These are phyloP conservation scores for Tetrahymena malaccensis DNA, from an alignment of 73 alveolate species.

Conservation along the genomic window DNA sequence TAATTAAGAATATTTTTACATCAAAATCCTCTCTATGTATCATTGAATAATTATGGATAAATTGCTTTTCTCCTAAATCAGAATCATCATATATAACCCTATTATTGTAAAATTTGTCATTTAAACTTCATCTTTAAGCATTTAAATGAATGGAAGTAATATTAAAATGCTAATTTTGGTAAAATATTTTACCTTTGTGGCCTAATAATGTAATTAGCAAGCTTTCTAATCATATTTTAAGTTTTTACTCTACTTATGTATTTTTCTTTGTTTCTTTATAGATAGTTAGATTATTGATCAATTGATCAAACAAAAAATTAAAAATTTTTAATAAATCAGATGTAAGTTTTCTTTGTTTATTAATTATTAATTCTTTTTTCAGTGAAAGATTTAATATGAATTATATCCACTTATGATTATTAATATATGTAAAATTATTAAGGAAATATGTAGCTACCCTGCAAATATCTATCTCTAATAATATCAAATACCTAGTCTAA, in stretches of 20 bases:
- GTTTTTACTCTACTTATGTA: not conserved
- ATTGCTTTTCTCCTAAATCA: not conserved
- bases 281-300: not conserved
- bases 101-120: not conserved
- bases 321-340: not conserved
- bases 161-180: not conserved
- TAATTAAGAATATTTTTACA: not conserved
- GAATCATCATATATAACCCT: not conserved
- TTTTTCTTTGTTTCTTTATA: not conserved
- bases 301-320: not conserved
- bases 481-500: too few species aligned
- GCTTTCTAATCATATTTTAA: not conserved
- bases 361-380: not conserved
- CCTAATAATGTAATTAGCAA: not conserved
- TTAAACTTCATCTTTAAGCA: not conserved
- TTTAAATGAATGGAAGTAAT: too few species aligned
- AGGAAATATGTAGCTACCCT: not conserved
- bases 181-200: not conserved
- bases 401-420: not conserved
- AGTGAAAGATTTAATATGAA: not conserved
- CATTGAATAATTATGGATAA: not conserved
- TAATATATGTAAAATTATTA: too few species aligned
- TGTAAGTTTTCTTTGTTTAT: not conserved
- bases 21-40: not conserved
- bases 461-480: not conserved